Conservation (phyloP, 2,329 filamentous ascomycete genomes). For the Phaeosphaeria sp. region DNA sequence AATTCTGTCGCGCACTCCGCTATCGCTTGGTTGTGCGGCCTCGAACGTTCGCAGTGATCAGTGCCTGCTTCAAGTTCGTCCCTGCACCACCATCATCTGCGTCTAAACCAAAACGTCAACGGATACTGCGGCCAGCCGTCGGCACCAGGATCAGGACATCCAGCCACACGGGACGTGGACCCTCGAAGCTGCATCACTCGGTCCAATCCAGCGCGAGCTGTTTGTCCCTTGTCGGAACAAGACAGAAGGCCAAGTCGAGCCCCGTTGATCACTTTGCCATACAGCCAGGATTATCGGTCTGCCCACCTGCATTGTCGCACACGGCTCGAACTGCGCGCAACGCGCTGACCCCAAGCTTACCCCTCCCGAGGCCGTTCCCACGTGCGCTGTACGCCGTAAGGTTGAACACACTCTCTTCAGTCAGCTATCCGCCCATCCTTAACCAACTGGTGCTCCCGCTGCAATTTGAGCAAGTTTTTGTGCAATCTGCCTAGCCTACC, state of each 20-base stretch:
- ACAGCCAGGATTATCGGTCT: slow-evolving; percentile 23
- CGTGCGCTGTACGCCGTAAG: slow-evolving; percentile 32
- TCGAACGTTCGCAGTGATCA: slow-evolving; percentile 9
- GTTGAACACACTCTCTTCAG: slow-evolving; percentile 20
- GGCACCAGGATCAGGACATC: slow-evolving; percentile 24
- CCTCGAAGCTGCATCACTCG: slow-evolving; percentile 27
- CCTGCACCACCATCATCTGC: slow-evolving; percentile 18
- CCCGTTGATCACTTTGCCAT: slow-evolving; percentile 29
- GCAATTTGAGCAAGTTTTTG: slow-evolving; percentile 41
- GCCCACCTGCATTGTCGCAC: slow-evolving; percentile 15
- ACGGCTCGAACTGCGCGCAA: slow-evolving; percentile 15
- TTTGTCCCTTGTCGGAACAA: slow-evolving; percentile 12
- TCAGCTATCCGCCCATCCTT: slow-evolving; percentile 23
- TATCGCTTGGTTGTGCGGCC: slow-evolving; percentile 9
- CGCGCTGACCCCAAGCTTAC: slow-evolving; percentile 24
- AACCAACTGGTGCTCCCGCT: slow-evolving; percentile 25
- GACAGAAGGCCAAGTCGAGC: slow-evolving; percentile 25
- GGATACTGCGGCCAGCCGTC: slow-evolving; percentile 23
- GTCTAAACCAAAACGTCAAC: slow-evolving; percentile 17
- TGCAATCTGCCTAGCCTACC: slow-evolving; percentile 33
- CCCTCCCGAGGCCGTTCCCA: slow-evolving; percentile 32
- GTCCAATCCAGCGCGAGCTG: slow-evolving; percentile 18
- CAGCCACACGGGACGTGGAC: slow-evolving; percentile 30
- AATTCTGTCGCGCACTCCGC: slow-evolving; percentile 7
- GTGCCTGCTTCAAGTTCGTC: slow-evolving; percentile 16